phyloP scores from a whole-genome alignment of 164 flowering plant genomes.

The Malania oleifera region DNA sequence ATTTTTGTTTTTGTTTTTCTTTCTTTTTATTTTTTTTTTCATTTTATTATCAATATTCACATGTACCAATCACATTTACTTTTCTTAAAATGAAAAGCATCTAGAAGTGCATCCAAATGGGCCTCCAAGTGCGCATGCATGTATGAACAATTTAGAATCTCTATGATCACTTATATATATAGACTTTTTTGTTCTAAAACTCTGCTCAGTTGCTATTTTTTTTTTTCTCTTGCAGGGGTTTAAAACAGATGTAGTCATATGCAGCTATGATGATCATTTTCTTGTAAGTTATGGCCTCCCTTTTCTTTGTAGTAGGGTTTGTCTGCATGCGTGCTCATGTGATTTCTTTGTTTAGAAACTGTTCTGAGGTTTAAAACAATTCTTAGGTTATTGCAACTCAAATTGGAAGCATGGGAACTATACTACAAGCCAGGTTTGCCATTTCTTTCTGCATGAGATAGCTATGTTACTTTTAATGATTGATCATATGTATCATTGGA shows the following conservation, averaged over 20 bases:
- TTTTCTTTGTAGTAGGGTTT: neutral
- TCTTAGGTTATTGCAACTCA: conserved; percentile 79
- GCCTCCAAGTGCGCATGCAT: too few species aligned
- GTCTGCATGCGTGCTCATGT: neutral
- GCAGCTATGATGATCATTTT: conserved; percentile 70
- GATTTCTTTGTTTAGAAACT: neutral
- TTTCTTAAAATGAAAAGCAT: too few species aligned
- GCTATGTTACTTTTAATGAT: neutral
- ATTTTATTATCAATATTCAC: too few species aligned
- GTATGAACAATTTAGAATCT: too few species aligned
- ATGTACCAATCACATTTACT: too few species aligned
- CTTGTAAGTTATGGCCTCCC: conserved; percentile 41
- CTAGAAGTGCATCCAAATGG: too few species aligned
- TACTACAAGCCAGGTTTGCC: conserved; percentile 78
- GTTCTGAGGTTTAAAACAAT: conserved; percentile 6
- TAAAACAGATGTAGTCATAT: conserved; percentile 59
- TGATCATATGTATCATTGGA: neutral
- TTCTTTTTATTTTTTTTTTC: too few species aligned
- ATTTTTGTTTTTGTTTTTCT: too few species aligned
- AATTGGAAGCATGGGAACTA: conserved; percentile 89
- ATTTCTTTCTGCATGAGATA: neutral
- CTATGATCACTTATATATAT: too few species aligned
- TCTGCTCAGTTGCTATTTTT: neutral
- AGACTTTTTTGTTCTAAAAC: conserved; percentile 1
- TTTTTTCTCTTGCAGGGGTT: conserved; percentile 46